A percentile compares a stretch with the other conserved stretches of the same genome.
Conservation (phyloP, 2,329 filamentous ascomycete genomes). For the Aspergillus fructus region DNA sequence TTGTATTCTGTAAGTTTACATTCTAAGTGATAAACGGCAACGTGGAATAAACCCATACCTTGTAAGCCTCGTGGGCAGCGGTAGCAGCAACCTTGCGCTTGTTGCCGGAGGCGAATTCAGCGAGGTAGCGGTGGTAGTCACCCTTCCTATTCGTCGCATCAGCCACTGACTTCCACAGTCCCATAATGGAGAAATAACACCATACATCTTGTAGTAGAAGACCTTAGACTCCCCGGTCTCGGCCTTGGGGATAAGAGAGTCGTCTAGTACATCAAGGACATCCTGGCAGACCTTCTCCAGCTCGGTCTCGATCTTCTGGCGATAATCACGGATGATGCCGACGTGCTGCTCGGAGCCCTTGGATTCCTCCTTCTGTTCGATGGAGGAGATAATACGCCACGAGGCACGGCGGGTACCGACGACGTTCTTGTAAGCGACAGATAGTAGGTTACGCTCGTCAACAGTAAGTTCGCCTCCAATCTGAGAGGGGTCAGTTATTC, state of each 20-base stretch:
- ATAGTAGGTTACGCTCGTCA: constrained; percentile 85
- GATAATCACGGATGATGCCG: constrained; percentile 90
- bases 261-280: constrained; percentile 90
- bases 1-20: not conserved
- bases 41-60: constrained; percentile 57
- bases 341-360: constrained; percentile 98
- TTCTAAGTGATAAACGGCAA: not conserved
- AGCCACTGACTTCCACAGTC: constrained; percentile 72
- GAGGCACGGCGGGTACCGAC: constrained; percentile 97
- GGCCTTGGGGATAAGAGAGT: constrained; percentile 91
- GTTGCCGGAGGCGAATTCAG: constrained; percentile 92
- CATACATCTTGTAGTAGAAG: constrained; percentile 99
- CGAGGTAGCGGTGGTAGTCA: constrained; percentile 98
- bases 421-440: constrained; percentile 99
- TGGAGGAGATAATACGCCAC: constrained; percentile 99
- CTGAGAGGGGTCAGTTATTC: constrained; percentile 39
- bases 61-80: constrained; percentile 96
- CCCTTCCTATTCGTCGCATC: constrained; percentile 78
- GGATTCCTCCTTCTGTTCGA: constrained; percentile 99
- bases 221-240: constrained; percentile 98
- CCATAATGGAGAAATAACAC: constrained; percentile 12
- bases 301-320: constrained; percentile 96
- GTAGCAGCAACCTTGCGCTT: constrained; percentile 94
- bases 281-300: constrained; percentile 98
- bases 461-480: constrained; percentile 67